These are phyloP conservation scores for Lentinula raphanica DNA, from an alignment of 768 basidiomycete genomes.

Conservation along the genomic window DNA sequence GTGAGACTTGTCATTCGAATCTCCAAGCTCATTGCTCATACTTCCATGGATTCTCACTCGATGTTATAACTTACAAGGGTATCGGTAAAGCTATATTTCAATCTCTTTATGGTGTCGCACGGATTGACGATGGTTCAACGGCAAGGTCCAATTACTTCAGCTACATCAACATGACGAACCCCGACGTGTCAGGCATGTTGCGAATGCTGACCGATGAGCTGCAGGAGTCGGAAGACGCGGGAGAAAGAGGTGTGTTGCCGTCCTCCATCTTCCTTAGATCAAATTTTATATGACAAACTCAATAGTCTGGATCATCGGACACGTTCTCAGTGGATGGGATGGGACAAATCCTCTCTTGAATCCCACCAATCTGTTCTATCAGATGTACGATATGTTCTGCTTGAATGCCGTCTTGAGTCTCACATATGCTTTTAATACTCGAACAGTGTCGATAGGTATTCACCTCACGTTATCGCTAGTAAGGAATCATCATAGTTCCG, in stretches of 20 bases:
- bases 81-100: conserved; percentile 17
- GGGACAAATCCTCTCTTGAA: conserved; percentile 58
- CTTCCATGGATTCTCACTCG: no score
- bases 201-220: conserved; percentile 74
- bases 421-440: background rate
- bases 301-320: conserved; percentile 49
- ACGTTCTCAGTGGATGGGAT: conserved; percentile 65
- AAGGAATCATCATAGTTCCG: conserved; percentile 21
- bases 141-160: conserved; percentile 67
- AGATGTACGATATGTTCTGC: conserved; percentile 31
- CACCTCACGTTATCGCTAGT: conserved; percentile 76
- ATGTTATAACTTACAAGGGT: conserved; percentile 19
- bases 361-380: conserved; percentile 62
- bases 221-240: conserved; percentile 71
- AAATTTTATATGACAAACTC: background rate
- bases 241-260: conserved; percentile 54
- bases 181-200: conserved; percentile 72
- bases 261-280: background rate
- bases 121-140: background rate
- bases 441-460: conserved; percentile 68
- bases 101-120: conserved; percentile 1
- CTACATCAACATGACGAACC: conserved; percentile 67
- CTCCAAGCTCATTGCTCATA: no score
- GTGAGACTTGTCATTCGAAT: conserved; percentile 33
- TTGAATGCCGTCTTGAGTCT: no score